Evolutionary conservation across 2,329 filamentous ascomycete species (phyloP).

Genomic region (Metarhizium rileyi): DNA sequence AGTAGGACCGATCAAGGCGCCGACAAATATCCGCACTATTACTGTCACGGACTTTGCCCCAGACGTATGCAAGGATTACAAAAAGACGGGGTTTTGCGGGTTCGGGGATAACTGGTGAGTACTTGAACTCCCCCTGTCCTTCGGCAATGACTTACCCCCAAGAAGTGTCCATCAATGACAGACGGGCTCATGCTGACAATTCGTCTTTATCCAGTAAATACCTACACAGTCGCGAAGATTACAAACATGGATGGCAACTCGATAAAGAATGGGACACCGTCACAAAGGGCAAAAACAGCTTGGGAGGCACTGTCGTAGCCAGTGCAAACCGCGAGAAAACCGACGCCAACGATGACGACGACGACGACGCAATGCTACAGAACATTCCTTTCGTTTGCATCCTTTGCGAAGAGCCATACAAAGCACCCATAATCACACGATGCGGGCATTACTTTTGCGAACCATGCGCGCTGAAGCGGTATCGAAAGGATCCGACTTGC

Average conservation of each 20-base stretch:
- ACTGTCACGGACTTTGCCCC: slow-evolving; percentile 86
- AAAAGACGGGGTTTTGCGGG: slow-evolving; percentile 52
- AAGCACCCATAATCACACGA: slow-evolving; percentile 71
- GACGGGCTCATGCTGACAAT: not conserved
- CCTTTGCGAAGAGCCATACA: slow-evolving; percentile 73
- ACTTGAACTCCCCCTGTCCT: slow-evolving; percentile 28
- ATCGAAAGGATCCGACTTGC: slow-evolving; percentile 78
- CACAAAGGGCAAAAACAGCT: slow-evolving; percentile 58
- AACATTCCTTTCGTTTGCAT: slow-evolving; percentile 86
- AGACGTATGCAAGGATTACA: slow-evolving; percentile 93
- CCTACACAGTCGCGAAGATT: slow-evolving; percentile 65
- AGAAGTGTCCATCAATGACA: not conserved
- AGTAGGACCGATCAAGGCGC: slow-evolving; percentile 79
- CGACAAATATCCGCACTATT: slow-evolving; percentile 82
- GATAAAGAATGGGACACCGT: slow-evolving; percentile 89
- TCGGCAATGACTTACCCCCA: not conserved
- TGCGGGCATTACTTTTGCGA: slow-evolving; percentile 98
- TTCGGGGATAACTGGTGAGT: slow-evolving; percentile 32
- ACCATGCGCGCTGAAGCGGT: slow-evolving; percentile 74
- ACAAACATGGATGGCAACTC: slow-evolving; percentile 90
- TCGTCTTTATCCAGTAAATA: slow-evolving; percentile 43
- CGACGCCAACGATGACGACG: slow-evolving; percentile 37
- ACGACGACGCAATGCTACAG: slow-evolving; percentile 59
- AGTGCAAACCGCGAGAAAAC: slow-evolving; percentile 40
- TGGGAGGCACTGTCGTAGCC: slow-evolving; percentile 51